Evolutionary conservation across 2,329 filamentous ascomycete species (phyloP), one percentile per base, ranked within the genome.

Genomic region (Cytospora piceicola): DNA sequence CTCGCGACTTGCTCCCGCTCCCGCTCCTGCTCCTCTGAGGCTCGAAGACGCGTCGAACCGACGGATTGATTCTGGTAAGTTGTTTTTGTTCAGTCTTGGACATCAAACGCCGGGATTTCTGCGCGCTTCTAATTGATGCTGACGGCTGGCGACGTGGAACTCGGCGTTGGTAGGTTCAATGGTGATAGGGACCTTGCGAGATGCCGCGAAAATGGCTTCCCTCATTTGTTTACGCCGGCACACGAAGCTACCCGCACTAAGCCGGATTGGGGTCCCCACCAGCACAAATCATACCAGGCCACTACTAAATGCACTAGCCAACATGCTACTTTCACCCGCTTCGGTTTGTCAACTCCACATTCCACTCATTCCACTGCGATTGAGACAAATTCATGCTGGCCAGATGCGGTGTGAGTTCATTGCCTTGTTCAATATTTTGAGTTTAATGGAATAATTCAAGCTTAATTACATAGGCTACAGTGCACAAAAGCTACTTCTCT

Each of bases 121-220:
- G 58, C 65, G 65, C 65, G 62, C 58, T 65, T 65, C 51, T 67
- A 67, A 67, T 62, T 59, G 54, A 67, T 67, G 62, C 66, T 65
- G 66, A 20, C 46, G 42, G 66, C 56, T 63, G 42, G 52, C 56
- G 52, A 63, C 30, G 54, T 46, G 55, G 27, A 34, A 20, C 58
- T 29, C 32, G 58, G 59, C 32, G 64, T 66, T 63, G 61, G 42
- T 29, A 53, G 55, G 36, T 27, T 46, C 63, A 55, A 54, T 29
- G 24, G 51, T 54, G 32, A 32, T 32, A 52, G 53, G 53, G 55
- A 34, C 53, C 58, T 56, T 54, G 53, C 59, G 27, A 49, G 32
- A 27, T 61, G 63, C 39, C 66, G 66, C 66, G 66, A 61, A 30
- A 65, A 63, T 58, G 56, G 60, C 58, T 56, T 59, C 53, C 64